Percentiles rank a stretch among this genome's conserved stretches.
These are phyloP conservation scores for Naematelia encephala DNA, from an alignment of 768 basidiomycete species.

Conservation along the genomic window DNA sequence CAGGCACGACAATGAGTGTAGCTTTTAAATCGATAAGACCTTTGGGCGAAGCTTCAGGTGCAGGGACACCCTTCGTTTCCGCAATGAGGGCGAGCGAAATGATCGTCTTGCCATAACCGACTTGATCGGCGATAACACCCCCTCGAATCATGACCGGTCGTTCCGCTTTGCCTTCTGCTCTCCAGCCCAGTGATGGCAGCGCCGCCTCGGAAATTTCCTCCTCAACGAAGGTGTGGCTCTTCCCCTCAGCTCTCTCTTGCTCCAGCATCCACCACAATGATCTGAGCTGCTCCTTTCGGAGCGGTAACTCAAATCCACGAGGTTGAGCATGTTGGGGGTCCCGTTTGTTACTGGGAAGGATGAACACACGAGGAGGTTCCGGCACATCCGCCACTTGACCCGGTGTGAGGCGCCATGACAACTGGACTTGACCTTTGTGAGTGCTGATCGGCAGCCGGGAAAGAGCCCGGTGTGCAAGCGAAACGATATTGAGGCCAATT, in stretches of 20 bases:
- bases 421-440: constrained; percentile 54
- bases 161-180: constrained; percentile 86
- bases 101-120: constrained; percentile 95
- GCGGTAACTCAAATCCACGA: constrained; percentile 67
- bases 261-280: constrained; percentile 89
- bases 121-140: constrained; percentile 91
- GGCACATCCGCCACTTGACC: constrained; percentile 42
- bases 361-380: constrained; percentile 61
- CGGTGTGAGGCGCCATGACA: constrained; percentile 69
- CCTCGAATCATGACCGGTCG: constrained; percentile 72
- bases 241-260: constrained; percentile 64
- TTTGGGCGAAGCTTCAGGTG: constrained; percentile 29
- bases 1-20: constrained; percentile 79
- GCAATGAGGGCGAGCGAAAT: constrained; percentile 87
- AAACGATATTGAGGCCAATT: constrained; percentile 82
- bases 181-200: constrained; percentile 81
- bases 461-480: constrained; percentile 79
- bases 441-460: constrained; percentile 67
- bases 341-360: constrained; percentile 64
- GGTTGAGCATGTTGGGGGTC: constrained; percentile 74
- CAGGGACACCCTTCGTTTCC: constrained; percentile 54
- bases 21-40: constrained; percentile 66
- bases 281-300: constrained; percentile 81
- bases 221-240: constrained; percentile 69
- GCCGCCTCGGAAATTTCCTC: constrained; percentile 92